Percentiles rank a stretch among this genome's conserved stretches.
Conservation (phyloP, 2,329 filamentous ascomycete genomes). For the Plectosphaerella plurivora region DNA sequence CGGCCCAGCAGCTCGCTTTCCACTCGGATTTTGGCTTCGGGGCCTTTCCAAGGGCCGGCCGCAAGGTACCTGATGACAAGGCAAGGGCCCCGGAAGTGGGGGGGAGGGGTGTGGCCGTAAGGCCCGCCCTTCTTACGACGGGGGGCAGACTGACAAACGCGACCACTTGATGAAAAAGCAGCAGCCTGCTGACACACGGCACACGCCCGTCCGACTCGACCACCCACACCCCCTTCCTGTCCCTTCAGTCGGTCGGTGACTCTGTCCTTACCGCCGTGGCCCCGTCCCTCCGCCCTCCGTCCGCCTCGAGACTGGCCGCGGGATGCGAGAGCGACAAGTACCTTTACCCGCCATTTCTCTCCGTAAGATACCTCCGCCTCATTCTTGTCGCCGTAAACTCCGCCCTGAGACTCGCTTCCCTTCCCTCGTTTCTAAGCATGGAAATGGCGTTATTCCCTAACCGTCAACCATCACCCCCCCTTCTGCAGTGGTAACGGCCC, state of each 20-base stretch:
- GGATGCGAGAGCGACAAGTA: background rate
- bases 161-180: constrained; percentile 1
- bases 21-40: constrained; percentile 4
- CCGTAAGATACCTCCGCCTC: background rate
- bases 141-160: too few species aligned
- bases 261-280: background rate
- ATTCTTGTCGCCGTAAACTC: background rate
- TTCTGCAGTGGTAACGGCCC: background rate
- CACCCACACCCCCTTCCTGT: too few species aligned
- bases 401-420: background rate
- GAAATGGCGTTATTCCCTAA: too few species aligned
- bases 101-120: background rate
- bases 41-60: background rate
- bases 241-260: background rate
- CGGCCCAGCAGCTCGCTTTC: too few species aligned
- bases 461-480: background rate
- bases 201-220: background rate
- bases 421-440: background rate
- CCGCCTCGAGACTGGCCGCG: background rate
- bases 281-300: too few species aligned
- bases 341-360: background rate
- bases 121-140: too few species aligned
- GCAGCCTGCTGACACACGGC: background rate
- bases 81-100: background rate
- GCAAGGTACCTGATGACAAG: background rate